Evolutionary conservation across 345 rosid genomes (phyloP).

Genomic region (Toxicodendron radicans): DNA sequence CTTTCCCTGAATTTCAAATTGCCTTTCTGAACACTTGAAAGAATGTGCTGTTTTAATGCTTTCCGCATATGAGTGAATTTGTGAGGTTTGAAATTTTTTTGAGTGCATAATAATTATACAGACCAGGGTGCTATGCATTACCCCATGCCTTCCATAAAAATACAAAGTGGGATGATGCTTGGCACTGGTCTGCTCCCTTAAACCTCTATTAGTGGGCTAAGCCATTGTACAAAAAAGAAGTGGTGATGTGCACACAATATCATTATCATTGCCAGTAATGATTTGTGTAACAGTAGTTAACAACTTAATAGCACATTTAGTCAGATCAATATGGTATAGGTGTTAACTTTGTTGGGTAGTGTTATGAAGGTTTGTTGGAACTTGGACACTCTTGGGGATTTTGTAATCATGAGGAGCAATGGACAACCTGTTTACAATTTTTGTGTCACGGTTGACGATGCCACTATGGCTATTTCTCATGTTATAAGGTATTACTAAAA

Average conservation of each 20-base stretch:
- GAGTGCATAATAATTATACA: background rate
- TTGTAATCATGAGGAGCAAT: constrained; percentile 92
- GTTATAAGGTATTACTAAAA: constrained; percentile 67
- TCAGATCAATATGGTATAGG: constrained; percentile 6
- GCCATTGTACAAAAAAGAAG: background rate
- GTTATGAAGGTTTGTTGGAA: constrained; percentile 91
- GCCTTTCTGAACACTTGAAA: background rate
- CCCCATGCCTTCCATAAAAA: too few species aligned
- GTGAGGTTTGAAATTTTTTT: background rate
- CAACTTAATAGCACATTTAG: background rate
- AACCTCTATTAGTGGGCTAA: background rate
- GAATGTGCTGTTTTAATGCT: background rate
- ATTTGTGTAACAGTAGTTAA: background rate
- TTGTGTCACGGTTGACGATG: constrained; percentile 96
- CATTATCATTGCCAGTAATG: background rate
- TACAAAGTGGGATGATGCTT: background rate
- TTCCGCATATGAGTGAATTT: background rate
- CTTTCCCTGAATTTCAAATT: background rate
- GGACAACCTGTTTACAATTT: constrained; percentile 96
- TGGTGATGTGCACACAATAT: background rate
- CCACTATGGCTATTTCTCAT: constrained; percentile 95
- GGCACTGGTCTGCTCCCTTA: background rate
- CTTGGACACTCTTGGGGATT: constrained; percentile 91
- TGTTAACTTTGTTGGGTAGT: constrained; percentile 57
- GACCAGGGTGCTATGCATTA: background rate